Evolutionary conservation across 352 stramenopile genomes (phyloP).

Genomic region (Pythium inflatum): DNA sequence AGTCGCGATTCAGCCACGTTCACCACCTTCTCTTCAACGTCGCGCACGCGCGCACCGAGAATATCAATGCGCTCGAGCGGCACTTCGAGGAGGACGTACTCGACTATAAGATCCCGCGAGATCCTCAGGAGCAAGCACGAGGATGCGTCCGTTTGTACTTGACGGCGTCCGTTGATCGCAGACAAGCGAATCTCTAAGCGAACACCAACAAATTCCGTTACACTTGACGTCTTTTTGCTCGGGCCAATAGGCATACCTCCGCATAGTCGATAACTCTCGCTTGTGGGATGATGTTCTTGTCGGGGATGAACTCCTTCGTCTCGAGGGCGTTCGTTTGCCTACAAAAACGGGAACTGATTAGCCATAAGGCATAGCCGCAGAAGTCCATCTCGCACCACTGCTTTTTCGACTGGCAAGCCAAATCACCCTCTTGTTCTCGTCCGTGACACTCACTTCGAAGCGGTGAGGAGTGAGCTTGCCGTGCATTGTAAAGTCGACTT

Average conservation of each 20-base stretch:
- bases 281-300: constrained; percentile 12
- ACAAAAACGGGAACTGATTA: neutral
- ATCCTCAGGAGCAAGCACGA: too few species aligned
- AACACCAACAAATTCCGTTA: too few species aligned
- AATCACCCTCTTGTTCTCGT: constrained; percentile 12
- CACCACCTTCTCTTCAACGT: constrained; percentile 15
- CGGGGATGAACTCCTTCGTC: constrained; percentile 7
- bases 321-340: constrained; percentile 4
- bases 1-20: too few species aligned
- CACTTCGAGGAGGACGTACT: constrained; percentile 5
- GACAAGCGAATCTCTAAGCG: too few species aligned
- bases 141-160: too few species aligned
- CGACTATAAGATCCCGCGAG: too few species aligned
- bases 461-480: neutral
- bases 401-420: constrained; percentile 13
- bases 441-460: constrained; percentile 14
- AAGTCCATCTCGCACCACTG: constrained; percentile 12
- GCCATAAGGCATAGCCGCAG: neutral
- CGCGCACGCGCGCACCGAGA: constrained; percentile 13
- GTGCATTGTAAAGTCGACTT: neutral
- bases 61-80: constrained; percentile 15
- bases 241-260: too few species aligned
- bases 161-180: too few species aligned
- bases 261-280: constrained; percentile 10
- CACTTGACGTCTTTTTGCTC: too few species aligned